Base-by-base conservation (phyloP, 345 rosid species). In the Populus pruinosa region DNA sequence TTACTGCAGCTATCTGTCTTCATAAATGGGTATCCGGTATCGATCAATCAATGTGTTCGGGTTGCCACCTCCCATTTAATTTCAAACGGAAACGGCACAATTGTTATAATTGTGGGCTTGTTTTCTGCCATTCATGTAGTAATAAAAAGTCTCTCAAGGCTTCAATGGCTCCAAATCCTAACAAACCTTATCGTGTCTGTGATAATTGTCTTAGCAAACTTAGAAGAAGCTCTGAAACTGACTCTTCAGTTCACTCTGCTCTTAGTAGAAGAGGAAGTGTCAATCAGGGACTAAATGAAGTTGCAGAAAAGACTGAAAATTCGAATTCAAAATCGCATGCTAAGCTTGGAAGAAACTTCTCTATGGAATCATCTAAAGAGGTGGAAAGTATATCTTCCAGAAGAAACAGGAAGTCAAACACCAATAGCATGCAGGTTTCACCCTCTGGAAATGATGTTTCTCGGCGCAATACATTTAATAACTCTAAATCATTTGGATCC, bases 71-170 rank as follows among this genome's bases (percentile, higher is more conserved):
- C 76, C 86, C 86, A 62, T 90, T 88, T 75, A 88, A 83, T 49
- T 88, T 86, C 84, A 81, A 83, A 81, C 88, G 94, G 77, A 88
- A 87, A 84, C 85, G 91, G 38, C 96, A 91, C 75, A 87, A 90
- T 76, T 91, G 96, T 84, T 91, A 90, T 72, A 88, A 90, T 36
- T 90, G 97, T 69, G 94, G 93, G 66, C 81, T 86, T 56, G 90
- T 80, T 35, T 85, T 86, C 82, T 92, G 94, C 61, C 85, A 83
- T 23, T 81, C 86, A 31, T 90, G 94, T 82, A 90, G 92, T 65
- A 80, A 84, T 73, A 90, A 82, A 79, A 89, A 82, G 71, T 82
- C 91, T 5, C 76, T 83, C 44, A 91, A 86, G 81, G 93, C 97
- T 81, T 85, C 94, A 14, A 79, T 92, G 89, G 92, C 93, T 72